These are phyloP conservation scores for Phalaenopsis hybrid DNA, from an alignment of 116 monocot species.

Conservation along the genomic window DNA sequence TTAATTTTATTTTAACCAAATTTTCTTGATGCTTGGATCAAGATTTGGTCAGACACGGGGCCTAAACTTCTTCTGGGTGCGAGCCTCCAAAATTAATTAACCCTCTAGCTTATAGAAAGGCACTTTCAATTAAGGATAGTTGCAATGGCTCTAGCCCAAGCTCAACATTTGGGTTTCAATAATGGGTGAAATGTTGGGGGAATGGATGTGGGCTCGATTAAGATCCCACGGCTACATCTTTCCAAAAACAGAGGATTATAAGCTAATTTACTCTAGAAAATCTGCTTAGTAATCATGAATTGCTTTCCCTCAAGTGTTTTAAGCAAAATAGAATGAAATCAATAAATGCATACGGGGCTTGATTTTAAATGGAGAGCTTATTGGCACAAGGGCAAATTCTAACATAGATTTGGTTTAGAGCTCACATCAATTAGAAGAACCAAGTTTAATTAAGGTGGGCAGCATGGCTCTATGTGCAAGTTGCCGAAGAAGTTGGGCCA, in stretches of 20 bases:
- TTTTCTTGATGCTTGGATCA: background rate
- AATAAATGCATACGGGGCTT: background rate
- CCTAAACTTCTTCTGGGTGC: background rate
- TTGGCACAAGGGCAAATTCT: background rate
- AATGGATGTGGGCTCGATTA: background rate
- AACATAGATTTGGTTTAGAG: background rate
- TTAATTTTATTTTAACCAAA: background rate
- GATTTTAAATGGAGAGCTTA: background rate
- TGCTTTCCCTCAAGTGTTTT: background rate
- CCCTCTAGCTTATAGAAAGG: background rate
- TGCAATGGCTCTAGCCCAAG: too few relatives aligned
- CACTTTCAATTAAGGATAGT: background rate
- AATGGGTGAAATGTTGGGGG: background rate
- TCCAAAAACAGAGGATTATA: too few relatives aligned
- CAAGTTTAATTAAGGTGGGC: background rate
- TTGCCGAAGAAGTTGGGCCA: too few relatives aligned
- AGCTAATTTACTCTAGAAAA: too few relatives aligned
- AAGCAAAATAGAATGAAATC: background rate
- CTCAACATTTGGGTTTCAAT: too few relatives aligned
- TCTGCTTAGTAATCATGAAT: too few relatives aligned
- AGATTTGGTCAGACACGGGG: background rate
- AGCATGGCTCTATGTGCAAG: too few relatives aligned
- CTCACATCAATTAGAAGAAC: background rate
- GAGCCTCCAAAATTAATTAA: background rate
- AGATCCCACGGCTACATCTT: background rate